Evolutionary conservation across 345 rosid genomes (phyloP).

Genomic region (Melaleuca alternifolia): DNA sequence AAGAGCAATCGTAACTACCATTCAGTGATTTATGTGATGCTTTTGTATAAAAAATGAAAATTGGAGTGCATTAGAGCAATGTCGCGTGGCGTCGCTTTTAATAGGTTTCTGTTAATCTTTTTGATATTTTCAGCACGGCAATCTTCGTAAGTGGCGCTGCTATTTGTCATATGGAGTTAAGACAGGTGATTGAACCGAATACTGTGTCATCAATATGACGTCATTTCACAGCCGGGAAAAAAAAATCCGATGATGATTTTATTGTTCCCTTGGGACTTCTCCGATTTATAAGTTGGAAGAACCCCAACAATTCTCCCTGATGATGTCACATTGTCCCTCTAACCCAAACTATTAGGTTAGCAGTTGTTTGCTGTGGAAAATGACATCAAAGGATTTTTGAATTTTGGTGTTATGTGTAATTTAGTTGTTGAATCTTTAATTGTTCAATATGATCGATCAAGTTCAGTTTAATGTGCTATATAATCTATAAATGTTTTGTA

Average conservation of each 20-base stretch:
- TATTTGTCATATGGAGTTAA: neutral
- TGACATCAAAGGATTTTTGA: too few species aligned
- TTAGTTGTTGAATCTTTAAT: too few species aligned
- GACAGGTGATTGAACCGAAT: neutral
- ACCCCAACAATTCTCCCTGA: neutral
- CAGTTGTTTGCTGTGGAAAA: too few species aligned
- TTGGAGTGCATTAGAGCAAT: neutral
- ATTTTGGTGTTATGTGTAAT: too few species aligned
- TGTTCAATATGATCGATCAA: too few species aligned
- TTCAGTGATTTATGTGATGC: neutral
- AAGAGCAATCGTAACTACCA: neutral
- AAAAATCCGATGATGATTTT: neutral
- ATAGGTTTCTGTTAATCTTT: neutral
- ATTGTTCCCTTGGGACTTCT: neutral
- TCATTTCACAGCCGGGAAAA: neutral
- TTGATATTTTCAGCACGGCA: neutral
- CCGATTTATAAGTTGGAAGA: neutral
- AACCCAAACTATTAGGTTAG: neutral
- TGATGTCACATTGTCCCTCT: neutral
- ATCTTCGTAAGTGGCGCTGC: neutral
- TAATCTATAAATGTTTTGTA: too few species aligned
- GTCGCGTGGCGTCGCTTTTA: neutral
- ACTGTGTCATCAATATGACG: neutral
- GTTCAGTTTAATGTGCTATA: too few species aligned
- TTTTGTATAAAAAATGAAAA: neutral